Conservation (phyloP, 2,329 filamentous ascomycete species). For the Pseudogymnoascus sp. region DNA sequence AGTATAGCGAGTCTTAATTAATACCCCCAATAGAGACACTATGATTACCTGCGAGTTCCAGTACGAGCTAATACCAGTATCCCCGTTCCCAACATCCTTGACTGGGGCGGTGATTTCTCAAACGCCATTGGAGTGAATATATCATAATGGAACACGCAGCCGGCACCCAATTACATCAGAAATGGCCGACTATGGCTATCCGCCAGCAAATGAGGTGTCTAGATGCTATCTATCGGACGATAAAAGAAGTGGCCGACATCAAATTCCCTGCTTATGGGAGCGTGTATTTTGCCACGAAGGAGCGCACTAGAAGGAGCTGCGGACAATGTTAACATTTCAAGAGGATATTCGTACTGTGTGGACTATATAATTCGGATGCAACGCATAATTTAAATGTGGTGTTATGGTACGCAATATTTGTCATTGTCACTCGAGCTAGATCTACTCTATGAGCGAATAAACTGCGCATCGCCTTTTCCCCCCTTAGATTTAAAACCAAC, state of each 20-base stretch:
- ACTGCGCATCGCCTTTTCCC: neutral
- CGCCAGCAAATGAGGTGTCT: slow-evolving; percentile 24
- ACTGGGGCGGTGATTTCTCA: slow-evolving; percentile 33
- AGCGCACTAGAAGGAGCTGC: neutral
- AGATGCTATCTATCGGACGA: slow-evolving; percentile 14
- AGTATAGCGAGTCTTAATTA: slow-evolving; percentile 29
- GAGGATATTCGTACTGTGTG: neutral
- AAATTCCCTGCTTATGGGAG: slow-evolving; percentile 31
- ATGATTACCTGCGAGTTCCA: neutral
- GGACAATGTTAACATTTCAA: neutral
- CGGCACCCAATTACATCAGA: slow-evolving; percentile 28
- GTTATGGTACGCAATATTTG: neutral
- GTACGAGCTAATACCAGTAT: slow-evolving; percentile 29
- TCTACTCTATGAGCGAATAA: neutral
- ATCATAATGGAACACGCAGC: slow-evolving; percentile 33
- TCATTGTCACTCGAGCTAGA: neutral
- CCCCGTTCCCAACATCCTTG: slow-evolving; percentile 35
- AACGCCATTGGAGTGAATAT: slow-evolving; percentile 32
- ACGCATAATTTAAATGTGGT: neutral
- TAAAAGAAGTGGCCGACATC: slow-evolving; percentile 20
- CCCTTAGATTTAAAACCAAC: neutral
- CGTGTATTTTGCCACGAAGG: slow-evolving; percentile 21
- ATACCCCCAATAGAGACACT: neutral
- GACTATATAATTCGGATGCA: neutral
- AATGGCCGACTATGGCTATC: slow-evolving; percentile 28